Evolutionary conservation across 306 rosid genomes (phyloP).

Genomic region (Arachis stenosperma): DNA sequence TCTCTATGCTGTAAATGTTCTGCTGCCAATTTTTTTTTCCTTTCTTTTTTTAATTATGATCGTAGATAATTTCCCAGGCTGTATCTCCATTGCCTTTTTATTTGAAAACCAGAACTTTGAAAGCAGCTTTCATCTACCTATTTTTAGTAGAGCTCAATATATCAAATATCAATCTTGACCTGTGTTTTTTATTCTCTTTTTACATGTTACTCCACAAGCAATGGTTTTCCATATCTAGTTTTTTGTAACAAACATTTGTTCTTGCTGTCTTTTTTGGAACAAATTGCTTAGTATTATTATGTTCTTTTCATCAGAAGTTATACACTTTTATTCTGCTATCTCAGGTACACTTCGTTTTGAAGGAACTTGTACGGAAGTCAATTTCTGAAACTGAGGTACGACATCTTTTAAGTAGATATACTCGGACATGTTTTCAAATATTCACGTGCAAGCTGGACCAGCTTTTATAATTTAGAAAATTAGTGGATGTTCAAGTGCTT

Average conservation of each 20-base stretch:
- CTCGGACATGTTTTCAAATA: constrained; percentile 22
- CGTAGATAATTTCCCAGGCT: constrained; percentile 28
- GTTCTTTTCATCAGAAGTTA: constrained; percentile 15
- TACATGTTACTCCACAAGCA: constrained; percentile 14
- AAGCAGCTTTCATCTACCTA: constrained; percentile 5
- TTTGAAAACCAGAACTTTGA: constrained; percentile 19
- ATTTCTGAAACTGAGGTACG: constrained; percentile 88
- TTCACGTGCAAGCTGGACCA: constrained; percentile 11
- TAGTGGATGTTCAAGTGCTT: constrained; percentile 26
- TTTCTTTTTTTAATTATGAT: constrained; percentile 8
- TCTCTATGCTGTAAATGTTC: constrained; percentile 16
- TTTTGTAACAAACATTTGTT: constrained; percentile 31
- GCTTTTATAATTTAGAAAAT: constrained; percentile 25
- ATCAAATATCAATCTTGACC: constrained; percentile 13
- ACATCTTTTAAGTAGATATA: constrained; percentile 16
- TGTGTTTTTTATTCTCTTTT: constrained; percentile 1
- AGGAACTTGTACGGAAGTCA: constrained; percentile 97
- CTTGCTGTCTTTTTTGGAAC: not conserved
- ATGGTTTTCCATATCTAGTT: constrained; percentile 10
- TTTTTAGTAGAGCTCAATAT: constrained; percentile 19
- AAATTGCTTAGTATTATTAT: not conserved
- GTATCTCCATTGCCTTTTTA: not conserved
- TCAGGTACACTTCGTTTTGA: constrained; percentile 92
- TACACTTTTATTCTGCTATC: constrained; percentile 33
- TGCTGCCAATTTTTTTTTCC: constrained; percentile 9